Percentiles rank a stretch among this genome's conserved stretches.
phyloP scores from a whole-genome alignment of 768 basidiomycete species.

The Atractiella rhizophila region DNA sequence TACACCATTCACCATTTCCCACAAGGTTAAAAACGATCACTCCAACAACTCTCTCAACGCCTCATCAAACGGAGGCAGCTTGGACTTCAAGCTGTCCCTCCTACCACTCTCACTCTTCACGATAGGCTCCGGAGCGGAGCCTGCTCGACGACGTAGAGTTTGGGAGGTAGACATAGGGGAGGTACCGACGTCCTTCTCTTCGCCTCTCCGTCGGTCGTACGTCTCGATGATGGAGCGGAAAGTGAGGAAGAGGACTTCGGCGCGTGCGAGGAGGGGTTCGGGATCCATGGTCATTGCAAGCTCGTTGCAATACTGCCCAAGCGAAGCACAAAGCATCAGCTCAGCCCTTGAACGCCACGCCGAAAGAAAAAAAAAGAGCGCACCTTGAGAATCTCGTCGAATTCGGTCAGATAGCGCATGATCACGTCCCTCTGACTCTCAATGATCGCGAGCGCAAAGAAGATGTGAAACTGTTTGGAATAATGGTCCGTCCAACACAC shows the following conservation, averaged over 20 bases:
- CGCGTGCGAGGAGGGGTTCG: constrained; percentile 82
- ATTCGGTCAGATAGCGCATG: constrained; percentile 63
- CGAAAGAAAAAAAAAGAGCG: too few species aligned
- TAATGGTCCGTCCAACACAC: constrained; percentile 40
- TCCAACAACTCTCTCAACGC: too few species aligned
- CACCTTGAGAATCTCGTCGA: constrained; percentile 37
- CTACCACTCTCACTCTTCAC: too few species aligned
- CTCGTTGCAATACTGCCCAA: neutral
- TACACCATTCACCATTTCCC: too few species aligned
- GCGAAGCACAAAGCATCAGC: neutral
- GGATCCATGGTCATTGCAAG: constrained; percentile 79
- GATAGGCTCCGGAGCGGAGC: too few species aligned
- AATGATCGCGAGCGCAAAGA: constrained; percentile 75
- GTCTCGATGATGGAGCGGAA: constrained; percentile 56
- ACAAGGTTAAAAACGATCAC: too few species aligned
- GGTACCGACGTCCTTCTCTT: too few species aligned
- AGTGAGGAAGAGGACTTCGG: constrained; percentile 83
- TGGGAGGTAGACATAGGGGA: too few species aligned
- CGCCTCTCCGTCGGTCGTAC: constrained; percentile 5
- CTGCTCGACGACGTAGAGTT: too few species aligned
- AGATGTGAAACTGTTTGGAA: constrained; percentile 30
- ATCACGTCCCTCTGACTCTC: constrained; percentile 92
- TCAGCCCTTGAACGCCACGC: constrained; percentile 33
- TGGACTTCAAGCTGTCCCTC: too few species aligned
- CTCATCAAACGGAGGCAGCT: too few species aligned